Evolutionary conservation across 371 early-diverging fungal species (phyloP), one percentile per base, ranked within the genome.

Genomic region (Basidiobolus meristosporus): DNA sequence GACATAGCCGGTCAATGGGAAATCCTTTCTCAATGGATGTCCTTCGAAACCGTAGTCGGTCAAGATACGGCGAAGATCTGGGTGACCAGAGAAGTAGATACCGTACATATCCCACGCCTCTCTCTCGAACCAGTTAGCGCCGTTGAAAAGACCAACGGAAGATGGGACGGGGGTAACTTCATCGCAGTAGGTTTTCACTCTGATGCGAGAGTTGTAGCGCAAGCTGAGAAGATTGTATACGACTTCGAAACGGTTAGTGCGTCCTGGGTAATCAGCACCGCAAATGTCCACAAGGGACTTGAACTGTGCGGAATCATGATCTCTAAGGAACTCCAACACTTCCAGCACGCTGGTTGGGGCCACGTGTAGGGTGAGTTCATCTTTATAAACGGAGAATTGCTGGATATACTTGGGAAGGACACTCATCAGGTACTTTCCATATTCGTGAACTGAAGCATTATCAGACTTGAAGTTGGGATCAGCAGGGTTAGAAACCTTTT

Each of bases 1-100:
- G 16, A 84, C 83, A 56, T 88, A 90, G 26, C 93, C 92, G 26
- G 91, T 90, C 35, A 93, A 65, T 39, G 98, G 98, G 73, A 97
- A 95, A 53, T 97, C 98, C 70, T 97, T 97, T 52, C 98, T 70
- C 50, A 97, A 53, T 37, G 98, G 96, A 60, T 95, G 80, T 11
- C 98, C 97, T 63, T 90, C 90, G 49, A 95, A 97, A 36, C 97
- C 97, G 54, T 95, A 97, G 61, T 97, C 97, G 38, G 96, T 93
- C 64, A 97, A 71, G 53, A 97, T 95, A 43, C 98, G 70, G 38
- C 98, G 59, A 48, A 97, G 62, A 67, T 97, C 98, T 11, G 98
- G 98, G 52, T 97, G 98, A 39, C 79, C 83, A 2, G 75, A 67
- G 53, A 93, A 97, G 62, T 86, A 88, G 46, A 97, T 73, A 48